Evolutionary conservation across 2,329 filamentous ascomycete species (phyloP).

Genomic region (Phaeoacremonium minimum): DNA sequence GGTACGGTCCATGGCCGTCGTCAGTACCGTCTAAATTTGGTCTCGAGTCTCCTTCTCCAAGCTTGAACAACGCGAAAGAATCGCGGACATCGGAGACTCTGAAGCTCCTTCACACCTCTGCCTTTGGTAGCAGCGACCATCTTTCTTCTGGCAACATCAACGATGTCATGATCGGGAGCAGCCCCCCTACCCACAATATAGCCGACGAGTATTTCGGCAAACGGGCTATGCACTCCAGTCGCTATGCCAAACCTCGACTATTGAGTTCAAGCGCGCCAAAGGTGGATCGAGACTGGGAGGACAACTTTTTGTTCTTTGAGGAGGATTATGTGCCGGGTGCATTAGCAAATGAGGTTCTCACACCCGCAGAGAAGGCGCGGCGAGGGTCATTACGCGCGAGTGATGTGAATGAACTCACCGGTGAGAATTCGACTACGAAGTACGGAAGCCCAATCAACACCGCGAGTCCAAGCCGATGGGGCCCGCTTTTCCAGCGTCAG

Average conservation of each 20-base stretch:
- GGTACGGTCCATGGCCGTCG: slow-evolving; percentile 84
- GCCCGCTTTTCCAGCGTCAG: slow-evolving; percentile 55
- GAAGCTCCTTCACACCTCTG: slow-evolving; percentile 62
- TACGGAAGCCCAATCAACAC: slow-evolving; percentile 56
- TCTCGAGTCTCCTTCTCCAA: slow-evolving; percentile 78
- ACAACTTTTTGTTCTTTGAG: slow-evolving; percentile 70
- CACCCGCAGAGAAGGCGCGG: slow-evolving; percentile 62
- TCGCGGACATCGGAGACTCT: slow-evolving; percentile 58
- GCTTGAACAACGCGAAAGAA: slow-evolving; percentile 60
- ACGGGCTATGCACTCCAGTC: slow-evolving; percentile 59
- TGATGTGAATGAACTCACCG: slow-evolving; percentile 29
- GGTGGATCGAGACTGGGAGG: slow-evolving; percentile 60
- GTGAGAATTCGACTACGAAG: slow-evolving; percentile 49
- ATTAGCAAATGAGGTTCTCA: slow-evolving; percentile 58
- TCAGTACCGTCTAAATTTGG: slow-evolving; percentile 92
- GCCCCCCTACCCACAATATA: slow-evolving; percentile 47
- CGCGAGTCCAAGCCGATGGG: slow-evolving; percentile 58
- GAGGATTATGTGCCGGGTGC: slow-evolving; percentile 82
- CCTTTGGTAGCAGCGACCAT: slow-evolving; percentile 63
- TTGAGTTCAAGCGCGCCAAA: slow-evolving; percentile 66
- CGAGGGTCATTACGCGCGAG: slow-evolving; percentile 52
- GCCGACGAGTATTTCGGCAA: slow-evolving; percentile 63
- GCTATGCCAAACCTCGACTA: slow-evolving; percentile 59
- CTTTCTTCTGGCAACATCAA: slow-evolving; percentile 38
- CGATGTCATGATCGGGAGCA: slow-evolving; percentile 31